Conservation (phyloP, 768 basidiomycete species). For the Tephrocybe sp. region DNA sequence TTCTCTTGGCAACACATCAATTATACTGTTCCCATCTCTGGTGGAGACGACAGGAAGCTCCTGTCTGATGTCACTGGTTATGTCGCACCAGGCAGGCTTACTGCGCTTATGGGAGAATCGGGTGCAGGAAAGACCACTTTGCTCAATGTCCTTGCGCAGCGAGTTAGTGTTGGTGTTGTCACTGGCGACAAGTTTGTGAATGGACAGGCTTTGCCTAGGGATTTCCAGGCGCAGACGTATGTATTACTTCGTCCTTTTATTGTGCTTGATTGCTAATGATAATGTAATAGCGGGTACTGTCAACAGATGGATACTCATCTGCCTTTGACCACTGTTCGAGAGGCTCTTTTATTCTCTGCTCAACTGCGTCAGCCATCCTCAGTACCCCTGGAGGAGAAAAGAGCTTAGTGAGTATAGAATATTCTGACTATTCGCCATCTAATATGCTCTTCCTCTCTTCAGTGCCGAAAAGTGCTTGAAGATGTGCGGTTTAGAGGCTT, state of each 20-base stretch:
- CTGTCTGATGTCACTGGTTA: slow-evolving; percentile 76
- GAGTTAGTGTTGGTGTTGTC: slow-evolving; percentile 33
- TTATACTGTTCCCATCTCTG: slow-evolving; percentile 53
- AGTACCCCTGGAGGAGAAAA: slow-evolving; percentile 69
- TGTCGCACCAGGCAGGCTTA: slow-evolving; percentile 71
- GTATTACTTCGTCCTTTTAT: slow-evolving; percentile 5
- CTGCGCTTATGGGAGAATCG: slow-evolving; percentile 59
- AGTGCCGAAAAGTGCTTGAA: slow-evolving; percentile 15
- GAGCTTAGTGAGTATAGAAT: slow-evolving; percentile 58
- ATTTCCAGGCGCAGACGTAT: slow-evolving; percentile 50
- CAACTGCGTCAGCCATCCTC: slow-evolving; percentile 69
- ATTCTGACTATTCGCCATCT: background rate
- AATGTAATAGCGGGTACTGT: slow-evolving; percentile 54
- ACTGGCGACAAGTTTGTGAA: slow-evolving; percentile 40
- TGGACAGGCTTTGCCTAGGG: slow-evolving; percentile 33
- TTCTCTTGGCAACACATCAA: slow-evolving; percentile 69
- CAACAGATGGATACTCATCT: slow-evolving; percentile 86
- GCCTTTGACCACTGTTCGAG: slow-evolving; percentile 71
- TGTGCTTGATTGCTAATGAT: background rate
- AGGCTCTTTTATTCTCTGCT: slow-evolving; percentile 79
- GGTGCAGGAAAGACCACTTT: slow-evolving; percentile 38
- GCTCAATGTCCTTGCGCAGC: slow-evolving; percentile 41
- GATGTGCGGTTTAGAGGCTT: slow-evolving; percentile 65
- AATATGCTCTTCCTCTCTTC: background rate
- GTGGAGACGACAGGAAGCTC: slow-evolving; percentile 43